Conservation (phyloP, 2,329 filamentous ascomycete species). For the Exophiala sideris region DNA sequence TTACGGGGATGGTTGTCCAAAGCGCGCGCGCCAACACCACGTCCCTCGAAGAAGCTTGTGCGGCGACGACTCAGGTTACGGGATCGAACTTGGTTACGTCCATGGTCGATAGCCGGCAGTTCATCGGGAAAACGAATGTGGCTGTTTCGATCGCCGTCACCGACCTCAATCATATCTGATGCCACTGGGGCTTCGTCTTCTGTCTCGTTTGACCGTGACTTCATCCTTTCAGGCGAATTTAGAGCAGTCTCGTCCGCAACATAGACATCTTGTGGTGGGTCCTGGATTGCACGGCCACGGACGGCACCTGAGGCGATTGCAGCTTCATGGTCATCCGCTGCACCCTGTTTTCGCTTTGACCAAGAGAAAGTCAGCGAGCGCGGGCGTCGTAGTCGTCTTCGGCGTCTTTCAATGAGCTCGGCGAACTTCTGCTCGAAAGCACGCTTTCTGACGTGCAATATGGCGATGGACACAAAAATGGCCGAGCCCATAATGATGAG, state of each 20-base stretch:
- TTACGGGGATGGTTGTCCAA: slow-evolving; percentile 24
- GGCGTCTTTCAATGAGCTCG: slow-evolving; percentile 19
- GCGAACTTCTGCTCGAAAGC: slow-evolving; percentile 31
- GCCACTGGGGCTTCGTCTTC: background rate
- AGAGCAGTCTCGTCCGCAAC: background rate
- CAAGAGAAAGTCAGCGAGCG: slow-evolving; percentile 13
- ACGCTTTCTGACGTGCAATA: slow-evolving; percentile 40
- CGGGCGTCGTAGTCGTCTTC: slow-evolving; percentile 7
- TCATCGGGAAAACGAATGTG: slow-evolving; percentile 18
- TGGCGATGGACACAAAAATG: slow-evolving; percentile 45
- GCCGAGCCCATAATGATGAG: slow-evolving; percentile 47
- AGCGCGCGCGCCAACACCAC: slow-evolving; percentile 22
- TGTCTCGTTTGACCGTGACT: background rate
- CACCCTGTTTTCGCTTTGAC: slow-evolving; percentile 7
- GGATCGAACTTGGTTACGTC: background rate
- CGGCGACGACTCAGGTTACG: slow-evolving; percentile 8
- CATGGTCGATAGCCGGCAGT: slow-evolving; percentile 6
- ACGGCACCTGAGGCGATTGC: slow-evolving; percentile 19
- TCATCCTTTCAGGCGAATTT: background rate
- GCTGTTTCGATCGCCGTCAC: background rate
- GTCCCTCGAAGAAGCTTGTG: slow-evolving; percentile 20
- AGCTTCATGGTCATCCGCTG: slow-evolving; percentile 4
- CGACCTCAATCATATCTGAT: background rate
- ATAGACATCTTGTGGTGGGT: background rate
- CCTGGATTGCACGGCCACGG: slow-evolving; percentile 14